These are phyloP conservation scores for Lentinus brumalis DNA, from an alignment of 768 basidiomycete species.

Conservation along the genomic window DNA sequence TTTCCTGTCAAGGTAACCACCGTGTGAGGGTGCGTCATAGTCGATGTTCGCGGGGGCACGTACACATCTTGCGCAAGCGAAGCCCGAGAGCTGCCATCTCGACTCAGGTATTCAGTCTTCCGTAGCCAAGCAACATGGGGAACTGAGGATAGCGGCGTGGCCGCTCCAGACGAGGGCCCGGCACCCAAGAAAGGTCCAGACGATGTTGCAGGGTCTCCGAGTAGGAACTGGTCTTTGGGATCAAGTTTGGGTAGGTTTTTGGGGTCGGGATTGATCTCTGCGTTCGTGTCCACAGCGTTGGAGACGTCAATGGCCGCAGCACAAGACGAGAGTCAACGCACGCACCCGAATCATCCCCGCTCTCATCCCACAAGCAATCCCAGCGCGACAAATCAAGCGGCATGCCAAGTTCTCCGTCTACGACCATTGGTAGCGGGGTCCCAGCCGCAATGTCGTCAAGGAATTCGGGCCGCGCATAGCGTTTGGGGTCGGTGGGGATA, in stretches of 20 bases:
- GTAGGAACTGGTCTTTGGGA: constrained; percentile 73
- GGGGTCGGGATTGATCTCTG: constrained; percentile 69
- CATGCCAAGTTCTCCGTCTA: constrained; percentile 97
- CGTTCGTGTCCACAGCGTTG: neutral
- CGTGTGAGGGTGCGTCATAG: neutral
- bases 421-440: constrained; percentile 89
- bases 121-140: constrained; percentile 87
- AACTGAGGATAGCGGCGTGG: constrained; percentile 44
- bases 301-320: neutral
- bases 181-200: constrained; percentile 39
- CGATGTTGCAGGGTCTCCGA: constrained; percentile 62
- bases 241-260: constrained; percentile 62
- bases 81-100: constrained; percentile 53
- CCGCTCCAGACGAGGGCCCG: constrained; percentile 39
- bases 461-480: constrained; percentile 87
- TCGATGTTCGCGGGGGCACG: constrained; percentile 25
- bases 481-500: constrained; percentile 85
- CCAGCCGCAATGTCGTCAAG: constrained; percentile 79
- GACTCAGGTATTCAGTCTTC: constrained; percentile 86
- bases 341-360: constrained; percentile 67
- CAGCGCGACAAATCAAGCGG: constrained; percentile 85
- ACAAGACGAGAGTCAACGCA: neutral
- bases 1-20: constrained; percentile 40
- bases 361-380: constrained; percentile 83
- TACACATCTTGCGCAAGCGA: constrained; percentile 56